Evolutionary conservation across 192 early-diverging fungal species (phyloP).

Genomic region (Backusella psychrophila): DNA sequence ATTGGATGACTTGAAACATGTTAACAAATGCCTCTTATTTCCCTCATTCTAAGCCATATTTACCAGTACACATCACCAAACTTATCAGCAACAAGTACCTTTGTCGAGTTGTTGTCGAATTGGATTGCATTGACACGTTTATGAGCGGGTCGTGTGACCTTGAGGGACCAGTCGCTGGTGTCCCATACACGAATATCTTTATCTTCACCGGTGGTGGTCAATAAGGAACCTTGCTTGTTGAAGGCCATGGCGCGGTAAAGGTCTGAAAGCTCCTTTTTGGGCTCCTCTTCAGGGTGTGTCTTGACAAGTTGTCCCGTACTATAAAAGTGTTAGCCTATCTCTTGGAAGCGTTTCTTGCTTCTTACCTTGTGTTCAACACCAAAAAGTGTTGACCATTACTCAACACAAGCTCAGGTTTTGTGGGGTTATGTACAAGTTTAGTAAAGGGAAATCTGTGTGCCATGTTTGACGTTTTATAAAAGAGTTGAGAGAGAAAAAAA

Average conservation of each 20-base stretch:
- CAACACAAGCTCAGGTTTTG: slow-evolving; percentile 43
- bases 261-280: slow-evolving; percentile 34
- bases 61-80: slow-evolving; percentile 94
- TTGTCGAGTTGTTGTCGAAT: slow-evolving; percentile 61
- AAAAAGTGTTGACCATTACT: slow-evolving; percentile 52
- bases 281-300: slow-evolving; percentile 1
- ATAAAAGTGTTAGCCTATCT: slow-evolving; percentile 43
- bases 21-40: too few species aligned
- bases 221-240: slow-evolving; percentile 50
- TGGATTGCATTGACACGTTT: slow-evolving; percentile 77
- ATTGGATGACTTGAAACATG: slow-evolving; percentile 23
- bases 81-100: slow-evolving; percentile 85
- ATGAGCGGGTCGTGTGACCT: slow-evolving; percentile 45
- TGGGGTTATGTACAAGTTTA: slow-evolving; percentile 44
- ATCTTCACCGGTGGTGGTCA: slow-evolving; percentile 65
- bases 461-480: slow-evolving; percentile 18
- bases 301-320: slow-evolving; percentile 32
- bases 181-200: slow-evolving; percentile 71
- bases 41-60: background rate
- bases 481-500: background rate
- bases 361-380: slow-evolving; percentile 48
- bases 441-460: slow-evolving; percentile 39
- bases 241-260: slow-evolving; percentile 52
- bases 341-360: background rate
- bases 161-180: slow-evolving; percentile 54